Percentiles rank a stretch among this genome's conserved stretches.
Conservation (phyloP, 2,329 filamentous ascomycete genomes). For the Penicillium griseofulvum region DNA sequence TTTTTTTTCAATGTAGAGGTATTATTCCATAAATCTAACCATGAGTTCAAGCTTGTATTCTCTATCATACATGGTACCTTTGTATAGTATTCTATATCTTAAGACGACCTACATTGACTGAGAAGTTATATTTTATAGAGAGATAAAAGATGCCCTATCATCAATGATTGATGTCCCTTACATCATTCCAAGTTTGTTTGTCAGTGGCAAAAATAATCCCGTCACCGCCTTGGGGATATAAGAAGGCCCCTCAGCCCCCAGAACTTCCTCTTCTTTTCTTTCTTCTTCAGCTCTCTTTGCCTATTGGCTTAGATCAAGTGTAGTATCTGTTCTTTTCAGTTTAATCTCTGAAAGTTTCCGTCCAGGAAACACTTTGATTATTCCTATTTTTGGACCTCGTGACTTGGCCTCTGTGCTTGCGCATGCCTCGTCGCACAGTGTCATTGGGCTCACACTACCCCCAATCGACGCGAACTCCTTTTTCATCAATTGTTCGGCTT, state of each 20-base stretch:
- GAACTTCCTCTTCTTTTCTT: background rate
- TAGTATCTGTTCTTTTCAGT: conserved; percentile 1
- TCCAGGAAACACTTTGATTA: background rate
- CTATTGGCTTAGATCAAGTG: conserved; percentile 2
- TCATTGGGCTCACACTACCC: background rate
- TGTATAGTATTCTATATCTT: too few species aligned
- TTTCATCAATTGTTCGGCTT: background rate
- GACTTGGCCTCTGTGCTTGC: background rate
- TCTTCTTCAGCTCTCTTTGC: conserved; percentile 1
- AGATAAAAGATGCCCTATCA: background rate
- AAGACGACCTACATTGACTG: background rate
- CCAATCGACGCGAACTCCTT: background rate
- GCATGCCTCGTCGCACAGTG: background rate
- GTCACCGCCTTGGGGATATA: background rate
- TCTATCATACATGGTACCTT: background rate
- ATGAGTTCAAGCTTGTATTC: background rate
- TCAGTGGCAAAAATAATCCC: background rate
- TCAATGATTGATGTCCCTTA: too few species aligned
- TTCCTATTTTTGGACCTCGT: background rate
- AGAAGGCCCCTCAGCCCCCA: too few species aligned
- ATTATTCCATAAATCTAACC: background rate
- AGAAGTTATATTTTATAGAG: too few species aligned
- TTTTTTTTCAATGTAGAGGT: background rate
- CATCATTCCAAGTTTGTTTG: too few species aligned
- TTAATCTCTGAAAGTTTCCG: background rate